A percentile compares a stretch with the other conserved stretches of the same genome.
These are phyloP conservation scores for Brassica nigra DNA, from an alignment of 345 rosid genomes.

Conservation along the genomic window DNA sequence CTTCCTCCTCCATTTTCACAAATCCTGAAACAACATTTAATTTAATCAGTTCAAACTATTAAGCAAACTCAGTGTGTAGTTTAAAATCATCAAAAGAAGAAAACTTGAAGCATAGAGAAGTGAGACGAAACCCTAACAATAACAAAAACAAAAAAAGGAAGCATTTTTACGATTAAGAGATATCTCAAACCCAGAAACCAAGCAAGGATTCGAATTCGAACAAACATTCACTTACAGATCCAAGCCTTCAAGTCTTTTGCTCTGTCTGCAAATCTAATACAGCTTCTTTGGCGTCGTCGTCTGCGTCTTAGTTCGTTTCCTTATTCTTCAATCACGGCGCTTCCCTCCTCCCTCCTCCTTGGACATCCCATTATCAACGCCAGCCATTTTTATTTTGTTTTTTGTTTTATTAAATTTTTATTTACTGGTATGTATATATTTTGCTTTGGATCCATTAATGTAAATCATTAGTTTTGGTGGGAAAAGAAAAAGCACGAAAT, in stretches of 20 bases:
- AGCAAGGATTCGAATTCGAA: slow-evolving; percentile 12
- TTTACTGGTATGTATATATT: neutral
- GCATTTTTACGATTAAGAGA: neutral
- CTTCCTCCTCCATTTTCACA: slow-evolving; percentile 56
- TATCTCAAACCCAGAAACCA: slow-evolving; percentile 7
- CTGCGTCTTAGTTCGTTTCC: neutral
- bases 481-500: slow-evolving; percentile 17
- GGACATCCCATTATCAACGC: slow-evolving; percentile 37
- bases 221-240: slow-evolving; percentile 36
- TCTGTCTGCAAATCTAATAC: slow-evolving; percentile 13
- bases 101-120: slow-evolving; percentile 9
- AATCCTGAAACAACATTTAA: slow-evolving; percentile 27
- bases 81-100: neutral
- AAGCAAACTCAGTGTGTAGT: slow-evolving; percentile 7
- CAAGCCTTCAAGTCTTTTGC: slow-evolving; percentile 15
- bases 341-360: slow-evolving; percentile 18
- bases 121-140: slow-evolving; percentile 26
- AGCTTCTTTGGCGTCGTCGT: neutral
- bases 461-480: slow-evolving; percentile 19
- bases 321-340: slow-evolving; percentile 30
- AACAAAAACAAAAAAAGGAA: neutral
- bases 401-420: slow-evolving; percentile 1
- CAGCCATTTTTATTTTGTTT: slow-evolving; percentile 2
- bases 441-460: slow-evolving; percentile 22
- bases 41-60: neutral